Conservation (phyloP, 768 basidiomycete genomes). For the Cystofilobasidium macerans region DNA sequence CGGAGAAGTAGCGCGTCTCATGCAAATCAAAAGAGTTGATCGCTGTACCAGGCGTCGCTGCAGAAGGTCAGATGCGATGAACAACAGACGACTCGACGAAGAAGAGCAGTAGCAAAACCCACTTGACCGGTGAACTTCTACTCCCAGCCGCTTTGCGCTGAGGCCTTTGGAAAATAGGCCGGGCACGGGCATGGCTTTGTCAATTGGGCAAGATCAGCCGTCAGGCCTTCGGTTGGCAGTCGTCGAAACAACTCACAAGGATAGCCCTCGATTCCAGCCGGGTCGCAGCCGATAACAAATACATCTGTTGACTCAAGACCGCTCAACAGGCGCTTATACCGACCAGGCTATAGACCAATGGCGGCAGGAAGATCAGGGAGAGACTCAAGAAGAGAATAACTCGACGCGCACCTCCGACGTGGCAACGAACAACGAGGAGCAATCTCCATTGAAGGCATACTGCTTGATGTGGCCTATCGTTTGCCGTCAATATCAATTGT, state of each 20-base stretch:
- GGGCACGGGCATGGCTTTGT: not conserved
- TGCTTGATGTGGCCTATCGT: not conserved
- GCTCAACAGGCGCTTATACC: not conserved
- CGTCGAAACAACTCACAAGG: not conserved
- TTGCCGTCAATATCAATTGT: no score
- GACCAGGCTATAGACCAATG: not conserved
- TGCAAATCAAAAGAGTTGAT: no score
- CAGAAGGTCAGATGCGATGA: no score
- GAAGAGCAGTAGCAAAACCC: not conserved
- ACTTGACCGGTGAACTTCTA: not conserved
- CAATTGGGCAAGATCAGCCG: no score
- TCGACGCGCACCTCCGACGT: not conserved
- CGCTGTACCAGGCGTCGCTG: no score
- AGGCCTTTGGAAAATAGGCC: not conserved
- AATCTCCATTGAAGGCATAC: not conserved
- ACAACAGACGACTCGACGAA: no score
- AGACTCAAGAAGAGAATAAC: no score
- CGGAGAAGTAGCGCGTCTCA: no score
- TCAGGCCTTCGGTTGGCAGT: no score
- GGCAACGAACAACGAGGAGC: not conserved
- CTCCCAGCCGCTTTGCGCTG: not conserved
- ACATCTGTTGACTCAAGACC: not conserved
- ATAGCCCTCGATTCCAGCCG: not conserved
- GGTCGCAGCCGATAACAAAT: not conserved
- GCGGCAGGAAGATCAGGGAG: not conserved